Evolutionary conservation across 2,329 filamentous ascomycete species (phyloP), one percentile per base, ranked within the genome.

Genomic region (Fusarium decemcellulare): DNA sequence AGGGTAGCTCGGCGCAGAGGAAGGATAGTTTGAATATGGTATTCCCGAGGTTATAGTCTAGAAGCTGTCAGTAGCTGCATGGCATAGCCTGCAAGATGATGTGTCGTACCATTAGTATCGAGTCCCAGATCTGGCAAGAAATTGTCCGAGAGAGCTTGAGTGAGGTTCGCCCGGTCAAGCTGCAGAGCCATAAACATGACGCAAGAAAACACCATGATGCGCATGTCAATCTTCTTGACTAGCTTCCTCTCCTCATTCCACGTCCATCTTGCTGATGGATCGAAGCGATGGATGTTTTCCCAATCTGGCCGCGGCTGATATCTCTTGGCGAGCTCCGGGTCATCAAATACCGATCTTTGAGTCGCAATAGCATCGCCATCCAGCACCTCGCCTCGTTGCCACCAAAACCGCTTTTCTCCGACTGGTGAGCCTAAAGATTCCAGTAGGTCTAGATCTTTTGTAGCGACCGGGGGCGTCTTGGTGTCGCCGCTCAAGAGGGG

Each of bases 201-300:
- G 37, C 84, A 85, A 1, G 80, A 76, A 78, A 81, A 86, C 4
- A 83, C 59, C 82, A 85, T 84, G 60, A 86, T 84, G 11, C 80
- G 71, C 6, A 44, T 42, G 36, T 59, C 60, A 27, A 63, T 65
- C 30, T 65, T 65, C 14, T 23, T 29, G 3, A 47, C n/a, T 1
- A 60, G 32, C 4, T 43, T 60, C 2, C 29, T 50, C 30, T 63
- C 61, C 55, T 83, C 81, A 8, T 70, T 67, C 80, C 80, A 83
- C 0, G 80, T 81, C 82, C 82, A 84, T 43, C 82, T 71, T 1
- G 81, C 79, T 0, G 79, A 69, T 0, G 83, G 83, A 58, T 87
- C 84, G 62, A 86, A 87, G 0, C 83, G 80, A 70, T 86, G 83
- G 1, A 75, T 48, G 30, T 83, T 83, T 51, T 83, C 81, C 79